A percentile compares a stretch with the other conserved stretches of the same genome.
Evolutionary conservation across 306 rosid genomes (phyloP).

Genomic region (Cajanus cajan): DNA sequence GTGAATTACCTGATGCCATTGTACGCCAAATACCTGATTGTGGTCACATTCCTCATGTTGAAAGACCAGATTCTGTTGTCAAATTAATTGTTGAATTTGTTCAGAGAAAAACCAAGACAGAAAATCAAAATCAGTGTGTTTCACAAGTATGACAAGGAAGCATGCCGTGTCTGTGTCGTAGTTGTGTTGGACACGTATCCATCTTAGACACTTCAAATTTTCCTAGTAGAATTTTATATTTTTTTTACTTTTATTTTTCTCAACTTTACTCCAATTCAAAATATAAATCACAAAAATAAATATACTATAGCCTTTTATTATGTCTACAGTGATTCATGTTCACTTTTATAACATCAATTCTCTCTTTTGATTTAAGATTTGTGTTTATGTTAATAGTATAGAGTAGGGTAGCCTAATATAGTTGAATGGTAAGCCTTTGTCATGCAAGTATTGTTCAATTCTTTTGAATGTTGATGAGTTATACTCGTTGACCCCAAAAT

Average conservation of each 20-base stretch:
- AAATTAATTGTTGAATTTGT: conserved; percentile 54
- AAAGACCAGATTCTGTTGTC: conserved; percentile 53
- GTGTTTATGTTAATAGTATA: background rate
- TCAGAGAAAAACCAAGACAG: conserved; percentile 40
- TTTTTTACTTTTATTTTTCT: background rate
- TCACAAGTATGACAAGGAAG: background rate
- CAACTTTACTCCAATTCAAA: background rate
- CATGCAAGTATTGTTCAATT: too few relatives aligned
- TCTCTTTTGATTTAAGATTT: background rate
- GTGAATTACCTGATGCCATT: conserved; percentile 60
- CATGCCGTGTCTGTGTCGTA: background rate
- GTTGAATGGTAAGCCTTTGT: too few relatives aligned
- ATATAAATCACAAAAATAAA: background rate
- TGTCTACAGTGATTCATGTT: background rate
- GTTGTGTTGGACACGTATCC: background rate
- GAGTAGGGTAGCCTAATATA: too few relatives aligned
- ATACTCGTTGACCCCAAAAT: background rate
- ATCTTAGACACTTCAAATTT: background rate
- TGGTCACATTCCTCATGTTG: conserved; percentile 78
- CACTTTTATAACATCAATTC: background rate
- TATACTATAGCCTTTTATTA: background rate
- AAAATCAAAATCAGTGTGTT: conserved; percentile 26
- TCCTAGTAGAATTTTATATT: background rate
- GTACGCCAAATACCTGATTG: conserved; percentile 63
- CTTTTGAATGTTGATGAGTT: background rate